Base-by-base conservation (phyloP, 306 rosid genomes). In the Gleditsia sinensis region DNA sequence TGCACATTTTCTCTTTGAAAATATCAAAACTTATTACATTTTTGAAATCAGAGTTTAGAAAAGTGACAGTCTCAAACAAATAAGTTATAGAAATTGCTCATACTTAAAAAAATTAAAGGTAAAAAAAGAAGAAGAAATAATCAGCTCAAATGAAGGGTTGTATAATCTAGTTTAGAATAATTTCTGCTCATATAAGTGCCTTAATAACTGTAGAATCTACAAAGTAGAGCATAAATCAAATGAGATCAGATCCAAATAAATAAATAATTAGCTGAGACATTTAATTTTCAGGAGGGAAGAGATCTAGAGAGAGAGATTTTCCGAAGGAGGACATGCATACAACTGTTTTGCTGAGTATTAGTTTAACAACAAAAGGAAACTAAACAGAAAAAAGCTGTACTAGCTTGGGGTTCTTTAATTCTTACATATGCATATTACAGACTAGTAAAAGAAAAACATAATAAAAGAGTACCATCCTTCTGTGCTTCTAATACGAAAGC, bases 401-500 rank as follows among this genome's bases (percentile, higher is more conserved):
- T 73, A 50, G 28, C 4, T 37, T 6, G 6, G 48, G 7, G 71
- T 33, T 43, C 23, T 48, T 23, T 32, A 36, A 42, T 10, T 75
- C 17, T 67, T 67, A 63, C 72, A 73, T 57, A 78, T 71, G 67
- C 75, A 75, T 39, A 9, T 37, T 17, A 25, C 36, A 66, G 42
- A 40, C 49, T 48, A 3, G 14, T 27, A 45, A 45, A 45, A 27
- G 5, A 46, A 17, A n/a, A 5, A 71, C 33, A 13, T 37, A 65
- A 61, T 67, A 74, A 43, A 39, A 71, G 40, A 53, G 2, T n/a
- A n/a, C 55, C 67, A 62, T 45, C 19, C n/a, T 58, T 71, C 33
- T 72, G 34, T 49, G 75, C 16, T 63, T 78, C 86, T 87, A 87
- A 83, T 30, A 77, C 5, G 86, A 94, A 78, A 94, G 96, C 83